Percentiles rank a stretch among this genome's conserved stretches.
phyloP scores from a whole-genome alignment of 129 eudicot species.

The Smallanthus sonchifolius region DNA sequence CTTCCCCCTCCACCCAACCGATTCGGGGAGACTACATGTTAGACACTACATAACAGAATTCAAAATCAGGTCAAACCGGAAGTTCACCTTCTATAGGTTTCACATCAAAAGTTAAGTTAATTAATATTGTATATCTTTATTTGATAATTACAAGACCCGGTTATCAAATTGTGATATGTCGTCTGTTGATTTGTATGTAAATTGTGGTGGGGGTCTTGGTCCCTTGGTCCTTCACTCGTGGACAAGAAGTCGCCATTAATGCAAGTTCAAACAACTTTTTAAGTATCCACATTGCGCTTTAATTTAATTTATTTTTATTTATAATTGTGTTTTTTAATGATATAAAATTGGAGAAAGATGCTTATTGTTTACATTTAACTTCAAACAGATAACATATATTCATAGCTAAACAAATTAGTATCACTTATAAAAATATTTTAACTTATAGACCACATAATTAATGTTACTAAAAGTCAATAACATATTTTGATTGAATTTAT shows the following conservation, averaged over 20 bases:
- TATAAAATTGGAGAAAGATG: too few relatives aligned
- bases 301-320: neutral
- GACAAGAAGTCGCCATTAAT: slow-evolving; percentile 23
- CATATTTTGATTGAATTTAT: too few relatives aligned
- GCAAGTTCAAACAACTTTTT: slow-evolving; percentile 1
- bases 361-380: too few relatives aligned
- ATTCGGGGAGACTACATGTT: too few relatives aligned
- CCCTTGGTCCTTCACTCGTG: slow-evolving; percentile 13
- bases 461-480: too few relatives aligned
- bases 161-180: neutral
- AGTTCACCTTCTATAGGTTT: too few relatives aligned
- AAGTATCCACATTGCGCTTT: neutral
- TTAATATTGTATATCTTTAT: neutral
- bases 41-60: too few relatives aligned
- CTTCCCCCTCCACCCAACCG: too few relatives aligned
- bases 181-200: slow-evolving; percentile 27
- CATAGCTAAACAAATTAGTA: neutral
- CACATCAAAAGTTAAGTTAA: neutral
- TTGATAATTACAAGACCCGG: neutral
- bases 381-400: too few relatives aligned
- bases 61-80: too few relatives aligned
- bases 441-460: neutral
- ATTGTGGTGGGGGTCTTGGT: slow-evolving; percentile 22
- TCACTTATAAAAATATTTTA: neutral
- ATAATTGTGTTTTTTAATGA: too few relatives aligned